Conservation (phyloP, 2,329 filamentous ascomycete species). For the Scedosporium dehoogii region DNA sequence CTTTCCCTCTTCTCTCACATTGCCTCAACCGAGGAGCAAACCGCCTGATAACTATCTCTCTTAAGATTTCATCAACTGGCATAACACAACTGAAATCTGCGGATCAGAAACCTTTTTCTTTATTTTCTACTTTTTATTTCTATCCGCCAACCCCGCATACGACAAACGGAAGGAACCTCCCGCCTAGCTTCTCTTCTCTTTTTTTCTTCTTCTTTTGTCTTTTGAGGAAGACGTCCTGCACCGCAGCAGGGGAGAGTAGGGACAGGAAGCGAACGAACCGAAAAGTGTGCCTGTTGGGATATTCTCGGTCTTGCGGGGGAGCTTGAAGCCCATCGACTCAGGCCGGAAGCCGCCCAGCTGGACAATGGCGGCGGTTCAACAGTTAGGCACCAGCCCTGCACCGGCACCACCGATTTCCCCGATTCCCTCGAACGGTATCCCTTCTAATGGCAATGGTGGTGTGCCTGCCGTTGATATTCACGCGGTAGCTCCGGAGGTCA, state of each 20-base stretch:
- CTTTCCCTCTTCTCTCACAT: not conserved
- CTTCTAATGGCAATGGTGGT: not conserved
- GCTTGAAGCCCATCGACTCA: not conserved
- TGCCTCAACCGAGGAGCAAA: not conserved
- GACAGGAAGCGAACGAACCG: not conserved
- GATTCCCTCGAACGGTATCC: not conserved
- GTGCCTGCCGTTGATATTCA: not conserved
- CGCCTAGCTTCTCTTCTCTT: too few species aligned
- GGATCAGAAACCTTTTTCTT: not conserved
- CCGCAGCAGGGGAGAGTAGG: not conserved
- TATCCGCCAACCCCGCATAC: not conserved
- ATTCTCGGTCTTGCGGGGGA: not conserved
- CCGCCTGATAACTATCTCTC: not conserved
- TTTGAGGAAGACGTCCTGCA: too few species aligned
- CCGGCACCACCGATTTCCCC: not conserved
- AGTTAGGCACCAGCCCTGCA: not conserved
- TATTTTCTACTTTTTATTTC: too few species aligned
- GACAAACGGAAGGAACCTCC: not conserved
- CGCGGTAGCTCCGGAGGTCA: not conserved
- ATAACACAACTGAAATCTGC: not conserved
- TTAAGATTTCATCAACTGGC: not conserved
- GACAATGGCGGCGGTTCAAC: slow-evolving; percentile 3
- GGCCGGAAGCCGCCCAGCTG: not conserved
- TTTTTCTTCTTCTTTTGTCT: not conserved
- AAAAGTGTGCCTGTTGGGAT: not conserved